phyloP scores from a whole-genome alignment of 306 rosid genomes.

The Geum urbanum region DNA sequence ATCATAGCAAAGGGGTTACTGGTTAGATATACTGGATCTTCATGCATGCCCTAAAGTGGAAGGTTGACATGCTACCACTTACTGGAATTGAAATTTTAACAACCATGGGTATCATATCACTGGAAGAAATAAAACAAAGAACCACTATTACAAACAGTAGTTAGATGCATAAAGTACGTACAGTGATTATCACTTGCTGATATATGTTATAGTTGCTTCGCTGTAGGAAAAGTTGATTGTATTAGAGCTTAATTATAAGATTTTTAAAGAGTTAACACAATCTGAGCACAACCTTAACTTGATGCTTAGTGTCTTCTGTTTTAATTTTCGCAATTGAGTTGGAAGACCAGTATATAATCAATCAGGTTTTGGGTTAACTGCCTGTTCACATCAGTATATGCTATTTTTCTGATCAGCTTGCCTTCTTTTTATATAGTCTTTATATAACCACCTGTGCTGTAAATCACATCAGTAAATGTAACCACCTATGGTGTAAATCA shows the following conservation, averaged over 20 bases:
- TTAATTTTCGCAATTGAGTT: neutral
- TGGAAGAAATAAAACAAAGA: neutral
- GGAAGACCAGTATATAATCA: neutral
- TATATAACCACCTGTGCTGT: no score
- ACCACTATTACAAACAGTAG: neutral
- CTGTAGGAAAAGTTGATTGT: neutral
- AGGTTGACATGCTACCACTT: constrained; percentile 4
- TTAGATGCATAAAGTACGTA: neutral
- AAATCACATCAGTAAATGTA: no score
- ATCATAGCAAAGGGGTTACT: neutral
- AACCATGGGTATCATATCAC: neutral
- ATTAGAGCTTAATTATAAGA: neutral
- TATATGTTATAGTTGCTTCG: neutral
- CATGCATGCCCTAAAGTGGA: neutral
- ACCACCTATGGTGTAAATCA: no score
- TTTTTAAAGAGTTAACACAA: neutral
- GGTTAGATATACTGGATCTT: no score
- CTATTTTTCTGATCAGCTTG: no score
- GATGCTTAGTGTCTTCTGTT: neutral
- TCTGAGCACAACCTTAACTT: neutral
- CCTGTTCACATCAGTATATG: no score
- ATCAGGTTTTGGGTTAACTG: no score
- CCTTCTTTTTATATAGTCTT: no score
- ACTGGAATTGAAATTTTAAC: neutral
- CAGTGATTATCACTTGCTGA: neutral